Percentiles rank a stretch among this genome's conserved stretches.
Conservation (phyloP, 331 rosid genomes). For the Prunus yedoensis region DNA sequence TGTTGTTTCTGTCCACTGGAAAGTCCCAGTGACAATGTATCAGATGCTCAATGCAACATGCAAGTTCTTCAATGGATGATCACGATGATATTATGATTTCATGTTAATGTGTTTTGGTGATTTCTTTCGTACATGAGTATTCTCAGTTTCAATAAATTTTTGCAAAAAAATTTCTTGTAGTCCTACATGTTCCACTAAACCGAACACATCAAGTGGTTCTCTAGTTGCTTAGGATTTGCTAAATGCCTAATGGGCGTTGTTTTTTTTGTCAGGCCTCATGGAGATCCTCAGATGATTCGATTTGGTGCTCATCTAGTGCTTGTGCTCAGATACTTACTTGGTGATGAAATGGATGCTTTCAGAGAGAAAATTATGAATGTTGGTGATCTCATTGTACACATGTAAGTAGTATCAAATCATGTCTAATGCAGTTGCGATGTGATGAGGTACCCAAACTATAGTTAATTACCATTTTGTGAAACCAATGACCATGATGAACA, state of each 20-base stretch:
- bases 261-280: conserved; percentile 64
- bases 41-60: neutral
- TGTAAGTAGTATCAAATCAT: conserved; percentile 58
- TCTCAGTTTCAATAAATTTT: conserved; percentile 1
- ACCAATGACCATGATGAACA: neutral
- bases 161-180: neutral
- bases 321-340: conserved; percentile 81
- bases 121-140: neutral
- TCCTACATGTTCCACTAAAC: neutral
- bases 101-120: conserved; percentile 9
- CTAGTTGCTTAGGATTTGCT: conserved; percentile 25
- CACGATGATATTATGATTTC: conserved; percentile 4
- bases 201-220: neutral
- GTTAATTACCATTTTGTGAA: conserved; percentile 6
- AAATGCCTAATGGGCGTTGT: conserved; percentile 21
- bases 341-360: conserved; percentile 74
- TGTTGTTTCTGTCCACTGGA: neutral
- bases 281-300: conserved; percentile 97
- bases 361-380: conserved; percentile 75
- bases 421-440: conserved; percentile 5
- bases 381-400: conserved; percentile 92
- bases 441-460: neutral
- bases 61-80: neutral
- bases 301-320: conserved; percentile 98
- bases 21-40: neutral